Conservation (phyloP, 495 filamentous ascomycete genomes). For the Aspergillus nanangensis region DNA sequence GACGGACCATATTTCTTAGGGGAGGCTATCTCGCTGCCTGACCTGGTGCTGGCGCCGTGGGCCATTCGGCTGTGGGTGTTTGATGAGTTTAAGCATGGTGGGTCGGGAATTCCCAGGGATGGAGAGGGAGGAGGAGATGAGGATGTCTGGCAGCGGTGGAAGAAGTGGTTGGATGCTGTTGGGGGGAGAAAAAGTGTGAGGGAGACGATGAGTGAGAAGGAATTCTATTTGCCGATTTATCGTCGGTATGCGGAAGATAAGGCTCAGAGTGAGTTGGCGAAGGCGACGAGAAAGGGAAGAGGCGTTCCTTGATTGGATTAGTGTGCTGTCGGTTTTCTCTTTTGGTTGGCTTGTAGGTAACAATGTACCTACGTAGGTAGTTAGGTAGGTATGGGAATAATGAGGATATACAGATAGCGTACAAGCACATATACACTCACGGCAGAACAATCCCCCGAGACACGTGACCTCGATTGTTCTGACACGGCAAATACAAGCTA, state of each 20-base stretch:
- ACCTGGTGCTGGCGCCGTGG: slow-evolving; percentile 65
- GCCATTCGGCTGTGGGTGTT: slow-evolving; percentile 64
- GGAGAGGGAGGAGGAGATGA: slow-evolving; percentile 46
- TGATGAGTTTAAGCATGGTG: slow-evolving; percentile 63
- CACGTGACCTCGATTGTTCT: no score
- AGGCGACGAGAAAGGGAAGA: slow-evolving; percentile 59
- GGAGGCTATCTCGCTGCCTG: slow-evolving; percentile 49
- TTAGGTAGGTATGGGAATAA: no score
- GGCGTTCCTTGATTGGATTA: slow-evolving; percentile 59
- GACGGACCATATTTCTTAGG: slow-evolving; percentile 64
- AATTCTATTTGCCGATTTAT: slow-evolving; percentile 61
- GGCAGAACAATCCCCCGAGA: no score
- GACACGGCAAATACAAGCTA: no score
- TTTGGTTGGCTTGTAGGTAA: no score
- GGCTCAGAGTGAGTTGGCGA: slow-evolving; percentile 65
- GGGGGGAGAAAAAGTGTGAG: slow-evolving; percentile 50
- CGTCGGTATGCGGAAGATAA: slow-evolving; percentile 67
- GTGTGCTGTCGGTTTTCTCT: no score
- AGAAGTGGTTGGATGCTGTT: slow-evolving; percentile 54
- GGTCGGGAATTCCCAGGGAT: slow-evolving; percentile 51
- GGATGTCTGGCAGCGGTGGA: slow-evolving; percentile 55
- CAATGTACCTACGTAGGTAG: no score
- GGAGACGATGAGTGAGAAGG: slow-evolving; percentile 58
- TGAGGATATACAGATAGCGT: no score
- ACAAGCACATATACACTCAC: no score